Evolutionary conservation across 2,329 filamentous ascomycete species (phyloP), one percentile per base, ranked within the genome.

Genomic region (Metarhizium robertsii): DNA sequence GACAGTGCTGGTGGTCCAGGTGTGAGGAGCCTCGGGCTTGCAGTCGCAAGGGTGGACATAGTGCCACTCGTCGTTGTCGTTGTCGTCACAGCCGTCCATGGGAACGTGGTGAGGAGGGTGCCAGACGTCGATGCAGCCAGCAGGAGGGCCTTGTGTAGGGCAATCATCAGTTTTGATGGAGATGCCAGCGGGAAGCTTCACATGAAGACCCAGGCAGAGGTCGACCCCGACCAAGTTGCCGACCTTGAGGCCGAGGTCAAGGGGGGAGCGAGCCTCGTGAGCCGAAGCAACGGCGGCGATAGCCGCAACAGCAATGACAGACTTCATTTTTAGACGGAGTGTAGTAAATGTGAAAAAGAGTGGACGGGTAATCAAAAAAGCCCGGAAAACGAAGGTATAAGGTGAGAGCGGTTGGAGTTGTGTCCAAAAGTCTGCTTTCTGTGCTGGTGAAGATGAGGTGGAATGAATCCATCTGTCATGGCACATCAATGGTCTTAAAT

Each of bases 1-100:
- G 62, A 75, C 61, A 58, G 73, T 76, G 66, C 69, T 73, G 42
- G 71, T 75, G 30, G 68, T 70, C 71, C 71, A 75, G 59, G 65
- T 64, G 60, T 69, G 65, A 48, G 64, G 56, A 45, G 61, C 59
- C 53, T 43, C 45, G 11, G 47, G 53, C 54, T 58, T 55, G 54
- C 59, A 62, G 56, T 62, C 59, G 11, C 67, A 67, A 45, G 65
- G 65, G 58, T 68, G 67, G 45, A 70, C 67, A 58, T 63, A 73
- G 61, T 73, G 70, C 70, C 71, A 73, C 32, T 60, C 62, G 38
- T 65, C 46, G 18, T 62, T 59, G 36, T 58, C 59, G 49, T 65
- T 58, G 56, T 64, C 59, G 56, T 72, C 67, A 57, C 71, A 73
- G 56, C 61, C 64, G 53, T 73, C 70, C 32, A 73, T 73, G 60